Evolutionary conservation across 768 basidiomycete species (phyloP), one percentile per base, ranked within the genome.

Genomic region (Leccinum boreale): DNA sequence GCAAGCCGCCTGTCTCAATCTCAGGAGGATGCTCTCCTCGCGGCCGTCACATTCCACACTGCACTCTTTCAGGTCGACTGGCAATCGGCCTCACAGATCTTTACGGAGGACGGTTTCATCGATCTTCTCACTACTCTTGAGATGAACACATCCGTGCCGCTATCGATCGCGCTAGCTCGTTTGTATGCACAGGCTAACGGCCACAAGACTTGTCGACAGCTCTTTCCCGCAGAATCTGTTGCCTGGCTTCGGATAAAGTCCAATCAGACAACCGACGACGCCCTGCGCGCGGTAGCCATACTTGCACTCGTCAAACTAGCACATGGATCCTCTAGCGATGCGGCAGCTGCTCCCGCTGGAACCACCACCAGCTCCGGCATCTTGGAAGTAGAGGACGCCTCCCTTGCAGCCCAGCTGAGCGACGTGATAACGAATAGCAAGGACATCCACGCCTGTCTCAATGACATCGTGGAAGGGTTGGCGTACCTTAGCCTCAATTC

Each of bases 51-150:
- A 1, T 87, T 92, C 69, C 77, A 94, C 50, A 76, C 81, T n/a
- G 90, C 90, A 1, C 75, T 95, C 19, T 92, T 93, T 66, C 90
- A 93, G 68, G 84, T 93, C n/a, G 90, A 92, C 62, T 81, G 85
- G 72, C 74, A 79, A 52, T 75, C 84, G 1, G 92, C 90, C 10
- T 77, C 85, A 10, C 63, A 77, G 23, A 83, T 95, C 53, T 85
- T 94, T 56, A 71, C 75, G 36, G 76, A 79, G 51, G 86, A 90
- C 58, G 86, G 84, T 4, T 69, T 87, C 15, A 63, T 86, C 31
- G 85, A 89, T 39, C 79, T 80, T 47, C 72, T 93, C 52, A 78
- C 84, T 67, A 79, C 80, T 14, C 79, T 87, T 24, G 92, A 95
- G 59, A 72, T 90, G n/a, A 76, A 75, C 47, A 76, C 83, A 2